Conservation (phyloP, 345 rosid genomes). For the Rhizophora apiculata region DNA sequence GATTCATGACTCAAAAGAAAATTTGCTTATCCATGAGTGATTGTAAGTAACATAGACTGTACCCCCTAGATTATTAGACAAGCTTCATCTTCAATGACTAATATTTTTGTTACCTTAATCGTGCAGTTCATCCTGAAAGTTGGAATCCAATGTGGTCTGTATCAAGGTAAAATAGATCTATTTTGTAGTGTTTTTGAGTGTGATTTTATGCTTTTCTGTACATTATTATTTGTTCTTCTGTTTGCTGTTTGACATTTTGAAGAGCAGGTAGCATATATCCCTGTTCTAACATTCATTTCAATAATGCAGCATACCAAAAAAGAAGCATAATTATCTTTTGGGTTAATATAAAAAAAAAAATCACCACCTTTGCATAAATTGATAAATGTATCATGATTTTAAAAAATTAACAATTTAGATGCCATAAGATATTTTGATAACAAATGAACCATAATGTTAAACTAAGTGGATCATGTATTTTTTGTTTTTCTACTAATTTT, state of each 20-base stretch:
- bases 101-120: slow-evolving; percentile 3
- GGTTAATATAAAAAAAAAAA: too few relatives aligned
- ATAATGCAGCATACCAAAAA: slow-evolving; percentile 65
- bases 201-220: not conserved
- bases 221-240: not conserved
- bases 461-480: too few relatives aligned
- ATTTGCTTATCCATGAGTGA: slow-evolving; percentile 99
- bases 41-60: slow-evolving; percentile 51
- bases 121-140: slow-evolving; percentile 97
- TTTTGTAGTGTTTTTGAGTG: slow-evolving; percentile 5
- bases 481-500: too few relatives aligned
- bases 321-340: too few relatives aligned
- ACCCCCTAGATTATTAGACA: slow-evolving; percentile 5
- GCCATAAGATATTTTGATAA: too few relatives aligned
- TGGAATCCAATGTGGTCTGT: slow-evolving; percentile 99
- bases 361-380: too few relatives aligned
- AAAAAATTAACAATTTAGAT: too few relatives aligned
- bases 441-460: too few relatives aligned
- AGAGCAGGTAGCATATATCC: not conserved
- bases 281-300: slow-evolving; percentile 20
- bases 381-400: too few relatives aligned
- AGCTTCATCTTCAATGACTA: slow-evolving; percentile 1
- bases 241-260: not conserved
- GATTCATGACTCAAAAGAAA: slow-evolving; percentile 94
- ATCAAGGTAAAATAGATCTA: slow-evolving; percentile 57